These are phyloP conservation scores for Aspergillus wentii DNA, from an alignment of 495 filamentous ascomycete genomes.

Conservation along the genomic window DNA sequence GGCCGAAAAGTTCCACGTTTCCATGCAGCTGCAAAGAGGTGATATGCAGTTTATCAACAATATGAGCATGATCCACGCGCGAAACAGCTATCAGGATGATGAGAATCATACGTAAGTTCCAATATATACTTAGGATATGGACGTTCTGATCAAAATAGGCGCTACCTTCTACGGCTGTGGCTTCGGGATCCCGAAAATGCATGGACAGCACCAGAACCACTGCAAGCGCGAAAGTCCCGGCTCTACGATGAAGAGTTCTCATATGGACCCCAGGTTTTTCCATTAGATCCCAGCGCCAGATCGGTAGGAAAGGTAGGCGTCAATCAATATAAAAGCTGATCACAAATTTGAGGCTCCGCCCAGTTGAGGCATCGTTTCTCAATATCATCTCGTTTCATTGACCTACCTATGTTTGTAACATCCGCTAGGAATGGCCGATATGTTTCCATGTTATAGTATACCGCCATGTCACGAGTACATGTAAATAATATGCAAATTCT, in stretches of 20 bases:
- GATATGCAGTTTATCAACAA: slow-evolving; percentile 78
- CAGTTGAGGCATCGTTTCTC: too few relatives aligned
- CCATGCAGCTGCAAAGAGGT: slow-evolving; percentile 54
- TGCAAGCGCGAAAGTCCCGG: neutral
- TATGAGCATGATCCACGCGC: slow-evolving; percentile 59
- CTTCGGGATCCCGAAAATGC: slow-evolving; percentile 46
- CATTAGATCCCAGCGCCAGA: neutral
- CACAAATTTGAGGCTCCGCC: too few relatives aligned
- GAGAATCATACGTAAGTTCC: slow-evolving; percentile 20
- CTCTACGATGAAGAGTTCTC: neutral
- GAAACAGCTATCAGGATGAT: slow-evolving; percentile 13
- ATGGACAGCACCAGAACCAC: slow-evolving; percentile 21
- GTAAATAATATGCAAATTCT: too few relatives aligned
- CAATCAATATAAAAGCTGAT: too few relatives aligned
- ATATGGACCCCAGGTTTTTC: neutral
- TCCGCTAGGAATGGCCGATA: too few relatives aligned
- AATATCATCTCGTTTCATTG: too few relatives aligned
- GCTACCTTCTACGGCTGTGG: slow-evolving; percentile 52
- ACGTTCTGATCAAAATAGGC: slow-evolving; percentile 19
- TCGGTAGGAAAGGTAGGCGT: too few relatives aligned
- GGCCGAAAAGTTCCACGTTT: slow-evolving; percentile 47
- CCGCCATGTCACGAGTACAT: too few relatives aligned
- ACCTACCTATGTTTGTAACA: too few relatives aligned
- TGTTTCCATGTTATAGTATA: too few relatives aligned
- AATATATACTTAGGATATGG: too few relatives aligned